Base-by-base conservation (phyloP, 345 rosid genomes). In the Pugionium cornutum region DNA sequence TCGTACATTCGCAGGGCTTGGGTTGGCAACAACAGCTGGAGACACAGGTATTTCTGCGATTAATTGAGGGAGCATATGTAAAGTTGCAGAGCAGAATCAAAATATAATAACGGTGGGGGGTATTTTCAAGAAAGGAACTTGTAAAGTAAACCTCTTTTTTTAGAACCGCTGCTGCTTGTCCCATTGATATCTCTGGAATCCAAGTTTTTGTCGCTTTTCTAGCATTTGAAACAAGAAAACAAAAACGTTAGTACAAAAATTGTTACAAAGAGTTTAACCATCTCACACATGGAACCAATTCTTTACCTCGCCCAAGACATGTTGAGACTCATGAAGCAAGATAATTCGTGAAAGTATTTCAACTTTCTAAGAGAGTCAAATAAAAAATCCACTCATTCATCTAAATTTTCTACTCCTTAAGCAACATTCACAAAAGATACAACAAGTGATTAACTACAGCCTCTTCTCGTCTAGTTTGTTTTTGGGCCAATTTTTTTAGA, bases 21-120 rank as follows among this genome's bases (percentile, higher is more conserved):
- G 77, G 54, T 53, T 74, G 73, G 53, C 48, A 40, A 53, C 65
- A 61, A 62, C 59, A 47, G 51, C 31, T 54, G 69, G 47, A 48
- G 73, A 43, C 55, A 62, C 59, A 48, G 77, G 73, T 55, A 49
- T 4, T 74, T 54, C 77, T 74, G 69, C 73, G 25, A 67, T 54
- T 46, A 33, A 45, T 67, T 34, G 40, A 60, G 33, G 47, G 18
- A 54, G 32, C 44, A 58, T 48, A 30, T 2, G n/a, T 32, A 39
- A 61, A 53, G 46, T 53, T 32, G 25, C n/a, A 49, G 49, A 48
- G 35, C 49, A 34, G 59, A 55, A 54, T 11, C 40, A 41, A 54
- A 33, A 60, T 9, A 26, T 45, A 29, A 45, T 28, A 39, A 42
- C 1, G 9, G 18, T 29, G 48, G 48, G 26, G 25, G 18, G 18